phyloP scores from a whole-genome alignment of 164 flowering plant species.

The Sextonia rubra region DNA sequence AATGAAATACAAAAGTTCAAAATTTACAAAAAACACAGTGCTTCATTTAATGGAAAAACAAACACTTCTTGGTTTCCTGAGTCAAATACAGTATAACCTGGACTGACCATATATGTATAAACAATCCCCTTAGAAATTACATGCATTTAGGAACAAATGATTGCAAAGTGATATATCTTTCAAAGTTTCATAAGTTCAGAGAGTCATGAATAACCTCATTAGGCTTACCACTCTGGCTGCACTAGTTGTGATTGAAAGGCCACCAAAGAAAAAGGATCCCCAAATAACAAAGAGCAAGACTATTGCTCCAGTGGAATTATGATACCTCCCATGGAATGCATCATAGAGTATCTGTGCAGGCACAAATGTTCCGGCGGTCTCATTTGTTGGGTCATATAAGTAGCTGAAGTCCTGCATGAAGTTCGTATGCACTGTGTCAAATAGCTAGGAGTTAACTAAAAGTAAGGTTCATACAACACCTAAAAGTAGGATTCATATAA shows the following conservation, averaged over 20 bases:
- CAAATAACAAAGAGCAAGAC: conserved; percentile 52
- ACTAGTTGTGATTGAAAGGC: conserved; percentile 73
- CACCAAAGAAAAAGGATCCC: conserved; percentile 78
- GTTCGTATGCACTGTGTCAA: not conserved
- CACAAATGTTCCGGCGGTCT: conserved; percentile 64
- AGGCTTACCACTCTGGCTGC: conserved; percentile 42
- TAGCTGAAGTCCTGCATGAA: conserved; percentile 47
- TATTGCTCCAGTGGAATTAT: conserved; percentile 55
- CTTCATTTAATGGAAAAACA: too few relatives aligned
- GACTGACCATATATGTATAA: too few relatives aligned
- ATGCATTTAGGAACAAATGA: not conserved
- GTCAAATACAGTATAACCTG: too few relatives aligned
- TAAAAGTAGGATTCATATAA: not conserved
- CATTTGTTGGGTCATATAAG: conserved; percentile 50
- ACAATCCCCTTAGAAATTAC: too few relatives aligned
- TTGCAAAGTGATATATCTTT: not conserved
- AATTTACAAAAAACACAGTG: too few relatives aligned
- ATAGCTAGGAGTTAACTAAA: too few relatives aligned
- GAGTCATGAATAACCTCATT: not conserved
- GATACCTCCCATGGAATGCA: conserved; percentile 64
- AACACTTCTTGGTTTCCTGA: too few relatives aligned
- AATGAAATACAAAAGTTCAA: too few relatives aligned
- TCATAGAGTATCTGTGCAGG: conserved; percentile 75
- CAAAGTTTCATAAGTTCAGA: not conserved
- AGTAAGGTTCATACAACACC: not conserved